Percentiles rank a stretch among this genome's conserved stretches.
phyloP scores from a whole-genome alignment of 176 grass and related monocot species.

The Luzula sylvatica region DNA sequence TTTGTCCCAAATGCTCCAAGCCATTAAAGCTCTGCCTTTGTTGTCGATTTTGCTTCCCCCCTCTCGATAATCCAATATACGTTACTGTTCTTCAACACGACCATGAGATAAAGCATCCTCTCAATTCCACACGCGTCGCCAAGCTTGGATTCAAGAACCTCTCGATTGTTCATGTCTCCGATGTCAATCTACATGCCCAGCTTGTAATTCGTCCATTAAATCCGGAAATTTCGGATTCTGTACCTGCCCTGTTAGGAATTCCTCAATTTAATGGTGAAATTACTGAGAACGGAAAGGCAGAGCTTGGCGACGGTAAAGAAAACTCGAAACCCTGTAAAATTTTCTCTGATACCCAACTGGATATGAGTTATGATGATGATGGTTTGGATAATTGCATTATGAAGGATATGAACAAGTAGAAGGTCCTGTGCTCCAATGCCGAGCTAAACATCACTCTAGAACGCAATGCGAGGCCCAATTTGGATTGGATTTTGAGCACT shows the following conservation, averaged over 20 bases:
- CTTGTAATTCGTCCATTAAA: constrained; percentile 47
- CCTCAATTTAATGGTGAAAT: background rate
- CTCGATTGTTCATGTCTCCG: constrained; percentile 34
- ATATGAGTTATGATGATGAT: too few relatives aligned
- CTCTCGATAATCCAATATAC: constrained; percentile 48
- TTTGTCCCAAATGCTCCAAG: constrained; percentile 57
- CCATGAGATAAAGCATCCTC: constrained; percentile 63
- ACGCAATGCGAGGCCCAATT: too few relatives aligned
- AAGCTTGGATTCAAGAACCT: constrained; percentile 71
- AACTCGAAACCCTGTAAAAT: too few relatives aligned
- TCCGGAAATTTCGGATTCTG: constrained; percentile 12
- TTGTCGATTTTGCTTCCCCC: constrained; percentile 46
- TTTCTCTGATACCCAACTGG: too few relatives aligned
- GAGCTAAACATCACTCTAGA: too few relatives aligned
- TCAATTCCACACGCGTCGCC: constrained; percentile 75
- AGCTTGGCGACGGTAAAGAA: constrained; percentile 2
- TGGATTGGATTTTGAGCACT: too few relatives aligned
- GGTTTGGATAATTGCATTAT: too few relatives aligned
- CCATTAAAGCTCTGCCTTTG: constrained; percentile 65
- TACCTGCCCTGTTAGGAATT: background rate
- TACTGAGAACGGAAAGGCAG: background rate
- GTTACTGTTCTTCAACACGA: constrained; percentile 80
- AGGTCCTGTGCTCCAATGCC: too few relatives aligned
- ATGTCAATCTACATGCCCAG: constrained; percentile 57
- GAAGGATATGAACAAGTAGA: too few relatives aligned